phyloP scores from a whole-genome alignment of 371 early-diverging fungal species.

The Mucor plumbeus region DNA sequence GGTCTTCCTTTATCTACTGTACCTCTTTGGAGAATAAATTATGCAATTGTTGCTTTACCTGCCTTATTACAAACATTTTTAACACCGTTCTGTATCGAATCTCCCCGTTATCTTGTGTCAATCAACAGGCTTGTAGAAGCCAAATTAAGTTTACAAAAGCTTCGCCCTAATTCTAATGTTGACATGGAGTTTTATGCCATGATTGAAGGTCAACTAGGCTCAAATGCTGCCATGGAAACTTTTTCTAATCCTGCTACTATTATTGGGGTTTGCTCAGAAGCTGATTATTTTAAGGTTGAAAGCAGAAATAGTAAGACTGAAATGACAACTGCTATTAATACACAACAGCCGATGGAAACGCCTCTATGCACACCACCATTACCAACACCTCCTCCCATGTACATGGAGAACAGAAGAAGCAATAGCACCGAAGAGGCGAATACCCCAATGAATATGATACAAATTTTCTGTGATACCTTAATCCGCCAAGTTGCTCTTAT shows the following conservation, averaged over 20 bases:
- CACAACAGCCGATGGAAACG: too few relatives aligned
- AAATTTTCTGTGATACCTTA: conserved; percentile 46
- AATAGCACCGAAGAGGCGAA: neutral
- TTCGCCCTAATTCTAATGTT: conserved; percentile 40
- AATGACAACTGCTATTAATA: too few relatives aligned
- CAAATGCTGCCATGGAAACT: conserved; percentile 15
- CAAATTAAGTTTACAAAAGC: neutral
- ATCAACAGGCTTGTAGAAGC: neutral
- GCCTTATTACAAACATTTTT: conserved; percentile 67
- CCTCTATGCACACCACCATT: neutral
- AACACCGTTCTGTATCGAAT: conserved; percentile 73
- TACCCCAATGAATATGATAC: conserved; percentile 25
- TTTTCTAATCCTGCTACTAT: too few relatives aligned
- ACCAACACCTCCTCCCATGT: neutral
- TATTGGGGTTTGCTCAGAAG: too few relatives aligned
- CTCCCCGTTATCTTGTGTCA: conserved; percentile 65
- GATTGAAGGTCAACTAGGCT: conserved; percentile 46
- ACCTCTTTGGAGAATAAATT: conserved; percentile 71
- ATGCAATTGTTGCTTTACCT: conserved; percentile 68
- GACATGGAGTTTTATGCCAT: conserved; percentile 67
- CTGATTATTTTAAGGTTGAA: too few relatives aligned
- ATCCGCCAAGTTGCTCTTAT: conserved; percentile 60
- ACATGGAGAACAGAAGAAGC: neutral
- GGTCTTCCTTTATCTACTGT: conserved; percentile 61
- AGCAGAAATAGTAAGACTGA: too few relatives aligned